Conservation (phyloP, 176 grass and related monocot species). For the Oryza nivara region DNA sequence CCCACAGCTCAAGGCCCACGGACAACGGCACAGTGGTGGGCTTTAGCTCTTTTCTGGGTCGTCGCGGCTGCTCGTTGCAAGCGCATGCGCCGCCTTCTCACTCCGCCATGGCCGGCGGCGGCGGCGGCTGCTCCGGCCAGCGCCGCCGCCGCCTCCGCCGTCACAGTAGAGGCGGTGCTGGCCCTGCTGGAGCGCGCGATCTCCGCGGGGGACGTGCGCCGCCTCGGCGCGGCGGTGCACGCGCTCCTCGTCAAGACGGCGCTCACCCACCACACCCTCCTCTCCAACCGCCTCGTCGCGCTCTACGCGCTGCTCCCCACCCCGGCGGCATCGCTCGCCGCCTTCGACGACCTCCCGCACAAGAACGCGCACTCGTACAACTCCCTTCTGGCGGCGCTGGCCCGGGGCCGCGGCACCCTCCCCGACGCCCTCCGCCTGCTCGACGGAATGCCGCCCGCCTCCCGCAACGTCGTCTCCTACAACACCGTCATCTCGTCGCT, state of each 20-base stretch:
- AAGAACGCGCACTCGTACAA: slow-evolving; percentile 69
- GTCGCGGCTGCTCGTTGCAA: neutral
- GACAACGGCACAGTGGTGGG: neutral
- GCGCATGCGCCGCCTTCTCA: slow-evolving; percentile 37
- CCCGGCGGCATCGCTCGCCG: slow-evolving; percentile 18
- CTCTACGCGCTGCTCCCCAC: slow-evolving; percentile 45
- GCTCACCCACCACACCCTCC: slow-evolving; percentile 59
- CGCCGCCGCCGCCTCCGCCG: neutral
- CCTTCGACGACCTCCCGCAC: slow-evolving; percentile 52
- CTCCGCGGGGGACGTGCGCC: slow-evolving; percentile 37
- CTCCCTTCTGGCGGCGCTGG: slow-evolving; percentile 50
- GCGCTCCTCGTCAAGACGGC: slow-evolving; percentile 61
- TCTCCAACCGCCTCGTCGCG: slow-evolving; percentile 69
- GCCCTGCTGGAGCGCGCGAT: slow-evolving; percentile 48
- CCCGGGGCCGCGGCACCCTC: slow-evolving; percentile 2
- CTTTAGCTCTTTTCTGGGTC: neutral
- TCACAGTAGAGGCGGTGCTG: slow-evolving; percentile 34
- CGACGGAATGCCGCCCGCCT: slow-evolving; percentile 42
- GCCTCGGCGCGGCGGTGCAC: slow-evolving; percentile 43
- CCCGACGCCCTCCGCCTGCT: slow-evolving; percentile 48
- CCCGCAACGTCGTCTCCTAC: slow-evolving; percentile 58
- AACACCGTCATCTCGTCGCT: slow-evolving; percentile 71
- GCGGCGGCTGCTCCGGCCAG: neutral
- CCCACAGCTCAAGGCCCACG: neutral
- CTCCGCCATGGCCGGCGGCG: slow-evolving; percentile 24